Base-by-base conservation (phyloP, 2,329 filamentous ascomycete genomes). In the Colletotrichum tofieldiae region DNA sequence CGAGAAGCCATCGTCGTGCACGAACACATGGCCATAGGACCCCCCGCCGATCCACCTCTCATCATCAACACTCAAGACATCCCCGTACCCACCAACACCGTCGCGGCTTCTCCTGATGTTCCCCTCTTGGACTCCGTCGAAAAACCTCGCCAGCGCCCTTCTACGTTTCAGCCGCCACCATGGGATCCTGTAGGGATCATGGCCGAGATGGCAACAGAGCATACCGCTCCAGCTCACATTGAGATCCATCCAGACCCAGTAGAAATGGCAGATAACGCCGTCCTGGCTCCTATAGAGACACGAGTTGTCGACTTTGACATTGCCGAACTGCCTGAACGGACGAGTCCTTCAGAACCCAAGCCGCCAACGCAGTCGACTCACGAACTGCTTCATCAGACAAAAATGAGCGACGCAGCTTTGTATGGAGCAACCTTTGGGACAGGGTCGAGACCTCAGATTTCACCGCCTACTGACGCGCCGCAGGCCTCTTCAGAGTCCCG, bases 121-220 rank as follows among this genome's bases (percentile, higher is more conserved):
- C 79, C 79, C 1, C 79, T 82, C 69, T 79, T 84, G 0, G 81
- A 84, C 69, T 76, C 80, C 51, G 75, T 78, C 5, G 78, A 82
- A 71, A 73, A 81, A 29, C 76, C 79, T 18, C 76, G 78, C 35
- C 80, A 82, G 74, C 77, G 79, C 0, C 71, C 79, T 23, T 75
- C 77, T 5, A 73, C 72, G 16, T 70, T 75, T 18, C 75, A 77
- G 9, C 51, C 70, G 4, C 55, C 47, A 18, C 35, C 71, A 20
- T 82, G 79, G 18, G 79, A 85, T 45, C 85, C 86, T 0, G 80
- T 87, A 1, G 86, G 86, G 1, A 51, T 83, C 20, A 78, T 88
- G 29, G 83, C 86, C 3, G 86, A 88, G 77, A 84, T 89, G 79
- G 77, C 84, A 6, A 87, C 84, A 12, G 82, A 84, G 23, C 76